phyloP scores from a whole-genome alignment of 2,329 filamentous ascomycete species.

The Penicillium sp. region DNA sequence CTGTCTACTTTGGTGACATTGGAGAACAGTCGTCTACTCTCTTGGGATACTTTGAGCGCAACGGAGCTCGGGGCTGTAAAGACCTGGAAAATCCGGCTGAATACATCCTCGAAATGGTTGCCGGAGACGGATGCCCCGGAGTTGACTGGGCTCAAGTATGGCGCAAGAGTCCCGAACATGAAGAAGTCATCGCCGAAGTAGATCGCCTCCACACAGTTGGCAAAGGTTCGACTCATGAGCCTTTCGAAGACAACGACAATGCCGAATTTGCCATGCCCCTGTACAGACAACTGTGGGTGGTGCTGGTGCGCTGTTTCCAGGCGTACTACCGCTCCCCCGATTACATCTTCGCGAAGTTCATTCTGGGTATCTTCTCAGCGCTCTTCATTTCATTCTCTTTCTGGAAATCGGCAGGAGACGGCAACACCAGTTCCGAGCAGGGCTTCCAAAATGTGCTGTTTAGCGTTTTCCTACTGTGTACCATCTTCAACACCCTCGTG shows the following conservation, averaged over 20 bases:
- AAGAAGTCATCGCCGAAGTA: slow-evolving; percentile 55
- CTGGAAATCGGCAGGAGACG: slow-evolving; percentile 63
- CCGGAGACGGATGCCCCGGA: slow-evolving; percentile 19
- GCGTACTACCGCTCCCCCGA: slow-evolving; percentile 83
- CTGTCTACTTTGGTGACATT: slow-evolving; percentile 66
- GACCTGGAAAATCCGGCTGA: slow-evolving; percentile 68
- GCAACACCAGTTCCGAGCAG: slow-evolving; percentile 65
- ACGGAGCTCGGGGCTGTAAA: slow-evolving; percentile 59
- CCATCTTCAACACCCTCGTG: slow-evolving; percentile 51
- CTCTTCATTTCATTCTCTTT: slow-evolving; percentile 80
- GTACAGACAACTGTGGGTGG: slow-evolving; percentile 59
- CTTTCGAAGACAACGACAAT: slow-evolving; percentile 27
- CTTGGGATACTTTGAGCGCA: slow-evolving; percentile 61
- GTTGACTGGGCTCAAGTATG: slow-evolving; percentile 62
- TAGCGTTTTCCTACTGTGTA: slow-evolving; percentile 66
- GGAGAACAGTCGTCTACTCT: slow-evolving; percentile 56
- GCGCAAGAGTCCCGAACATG: slow-evolving; percentile 56
- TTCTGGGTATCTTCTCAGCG: slow-evolving; percentile 59
- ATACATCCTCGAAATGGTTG: slow-evolving; percentile 64
- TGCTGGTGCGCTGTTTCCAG: slow-evolving; percentile 70
- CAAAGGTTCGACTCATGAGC: neutral
- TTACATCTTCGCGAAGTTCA: slow-evolving; percentile 77
- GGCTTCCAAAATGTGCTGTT: slow-evolving; percentile 83
- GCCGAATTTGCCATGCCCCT: slow-evolving; percentile 74
- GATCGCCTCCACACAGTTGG: slow-evolving; percentile 49